Conservation (phyloP, 2,329 filamentous ascomycete species). For the Gnomoniopsis smithogilvyi region DNA sequence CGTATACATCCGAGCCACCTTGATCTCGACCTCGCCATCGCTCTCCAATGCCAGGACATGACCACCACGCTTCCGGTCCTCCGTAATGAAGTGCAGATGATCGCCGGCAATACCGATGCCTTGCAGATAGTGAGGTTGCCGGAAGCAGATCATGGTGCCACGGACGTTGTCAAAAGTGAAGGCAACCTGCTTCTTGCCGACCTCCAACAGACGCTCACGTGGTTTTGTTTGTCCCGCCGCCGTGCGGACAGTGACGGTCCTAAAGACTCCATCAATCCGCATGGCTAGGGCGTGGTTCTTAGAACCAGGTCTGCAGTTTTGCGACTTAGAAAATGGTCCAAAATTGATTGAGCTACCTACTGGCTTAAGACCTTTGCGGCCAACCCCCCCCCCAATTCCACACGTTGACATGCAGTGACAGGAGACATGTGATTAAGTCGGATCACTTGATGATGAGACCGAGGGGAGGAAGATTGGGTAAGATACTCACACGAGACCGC, state of each 20-base stretch:
- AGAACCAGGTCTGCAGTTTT: constrained; percentile 16
- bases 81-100: constrained; percentile 32
- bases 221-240: constrained; percentile 27
- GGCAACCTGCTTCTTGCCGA: constrained; percentile 26
- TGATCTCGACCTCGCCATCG: constrained; percentile 28
- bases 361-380: no score
- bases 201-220: constrained; percentile 24
- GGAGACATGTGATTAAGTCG: no score
- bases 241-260: constrained; percentile 27
- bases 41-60: constrained; percentile 30
- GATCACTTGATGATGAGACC: not conserved
- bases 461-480: not conserved
- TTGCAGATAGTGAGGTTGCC: constrained; percentile 28
- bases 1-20: constrained; percentile 24
- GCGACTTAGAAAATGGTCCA: no score
- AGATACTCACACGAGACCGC: constrained; percentile 14
- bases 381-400: no score
- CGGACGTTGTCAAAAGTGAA: constrained; percentile 24
- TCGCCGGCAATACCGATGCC: constrained; percentile 31
- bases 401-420: no score
- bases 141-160: constrained; percentile 30
- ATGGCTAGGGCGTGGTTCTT: constrained; percentile 28
- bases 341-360: no score
- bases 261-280: constrained; percentile 28
- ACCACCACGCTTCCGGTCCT: constrained; percentile 28